Conservation (phyloP, 345 rosid species). For the Xanthoceras sorbifolium region DNA sequence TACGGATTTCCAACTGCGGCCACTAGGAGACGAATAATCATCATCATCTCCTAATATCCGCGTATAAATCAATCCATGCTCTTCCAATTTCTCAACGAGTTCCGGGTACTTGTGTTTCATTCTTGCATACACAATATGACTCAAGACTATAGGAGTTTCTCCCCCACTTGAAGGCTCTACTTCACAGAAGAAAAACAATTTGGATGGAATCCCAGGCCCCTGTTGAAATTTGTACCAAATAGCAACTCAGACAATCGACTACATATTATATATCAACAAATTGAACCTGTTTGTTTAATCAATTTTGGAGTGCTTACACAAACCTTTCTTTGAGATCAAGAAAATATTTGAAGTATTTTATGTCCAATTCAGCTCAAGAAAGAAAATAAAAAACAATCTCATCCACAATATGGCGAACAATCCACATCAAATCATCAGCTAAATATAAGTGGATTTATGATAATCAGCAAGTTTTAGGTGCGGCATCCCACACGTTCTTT, state of each 20-base stretch:
- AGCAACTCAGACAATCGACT: not conserved
- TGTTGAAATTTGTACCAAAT: constrained; percentile 17
- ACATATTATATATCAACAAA: not conserved
- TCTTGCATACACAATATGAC: constrained; percentile 77
- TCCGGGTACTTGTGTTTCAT: constrained; percentile 58
- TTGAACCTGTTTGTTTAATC: too few relatives aligned
- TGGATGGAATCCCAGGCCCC: constrained; percentile 89
- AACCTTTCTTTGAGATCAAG: too few relatives aligned
- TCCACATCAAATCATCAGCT: too few relatives aligned
- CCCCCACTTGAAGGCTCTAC: constrained; percentile 79
- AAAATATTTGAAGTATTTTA: too few relatives aligned
- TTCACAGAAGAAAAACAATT: constrained; percentile 90
- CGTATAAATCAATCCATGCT: constrained; percentile 65
- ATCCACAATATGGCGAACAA: too few relatives aligned
- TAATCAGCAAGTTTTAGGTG: too few relatives aligned
- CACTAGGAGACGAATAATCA: constrained; percentile 78
- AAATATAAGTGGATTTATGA: too few relatives aligned
- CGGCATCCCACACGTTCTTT: too few relatives aligned
- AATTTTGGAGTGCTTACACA: too few relatives aligned
- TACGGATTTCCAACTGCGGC: constrained; percentile 94
- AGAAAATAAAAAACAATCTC: too few relatives aligned
- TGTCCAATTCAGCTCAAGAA: too few relatives aligned
- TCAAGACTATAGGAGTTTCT: constrained; percentile 87
- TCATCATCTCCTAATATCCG: constrained; percentile 73
- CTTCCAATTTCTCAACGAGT: constrained; percentile 63